Evolutionary conservation across 352 stramenopile species (phyloP), one percentile per base, ranked within the genome.

Genomic region (Blastocystis sp.): DNA sequence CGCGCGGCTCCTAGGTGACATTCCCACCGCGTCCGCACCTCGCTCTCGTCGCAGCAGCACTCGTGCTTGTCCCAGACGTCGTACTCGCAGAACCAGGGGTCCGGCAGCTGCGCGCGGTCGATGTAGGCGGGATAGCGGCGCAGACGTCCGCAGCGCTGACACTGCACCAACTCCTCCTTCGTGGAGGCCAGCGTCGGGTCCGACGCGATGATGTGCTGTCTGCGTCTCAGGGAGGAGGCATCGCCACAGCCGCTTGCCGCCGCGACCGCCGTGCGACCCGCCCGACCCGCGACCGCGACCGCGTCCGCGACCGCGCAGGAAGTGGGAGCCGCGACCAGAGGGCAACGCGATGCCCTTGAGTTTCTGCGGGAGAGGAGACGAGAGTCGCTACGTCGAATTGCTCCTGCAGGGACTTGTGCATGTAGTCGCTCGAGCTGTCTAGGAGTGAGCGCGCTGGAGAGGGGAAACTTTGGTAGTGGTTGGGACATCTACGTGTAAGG

Each of bases 351-450:
- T 81, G 32, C 69, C 69, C 63, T 44, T 59, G 2, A 81, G 69
- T 81, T 81, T 81, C 69, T 81, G 56, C 7, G 24, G 46, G 27
- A 36, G n/a, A 64, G 24, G 63, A 21, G 34, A 27, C 24, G 9
- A 63, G 14, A 46, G 9, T 49, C 3, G 29, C 34, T 46, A 81
- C 69, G 27, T 81, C 69, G 46, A 81, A 81, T n/a, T 81, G 69
- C 0, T 81, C 69, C 18, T 64, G 46, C 9, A 81, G 51, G 3
- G 48, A 14, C 18, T n/a, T 27, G 34, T 64, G 44, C 14, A 81
- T 27, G 34, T 81, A 81, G 53, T 81, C 48, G 24, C n/a, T 81
- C 9, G 24, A 40, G 53, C 69, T 81, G 46, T 81, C 69, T 81
- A 81, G 34, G 14, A 1, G 32, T 81, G 42, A 81, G 24, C 4